These are phyloP conservation scores for Nemania sp. DNA, from an alignment of 2,329 filamentous ascomycete species.

Conservation along the genomic window DNA sequence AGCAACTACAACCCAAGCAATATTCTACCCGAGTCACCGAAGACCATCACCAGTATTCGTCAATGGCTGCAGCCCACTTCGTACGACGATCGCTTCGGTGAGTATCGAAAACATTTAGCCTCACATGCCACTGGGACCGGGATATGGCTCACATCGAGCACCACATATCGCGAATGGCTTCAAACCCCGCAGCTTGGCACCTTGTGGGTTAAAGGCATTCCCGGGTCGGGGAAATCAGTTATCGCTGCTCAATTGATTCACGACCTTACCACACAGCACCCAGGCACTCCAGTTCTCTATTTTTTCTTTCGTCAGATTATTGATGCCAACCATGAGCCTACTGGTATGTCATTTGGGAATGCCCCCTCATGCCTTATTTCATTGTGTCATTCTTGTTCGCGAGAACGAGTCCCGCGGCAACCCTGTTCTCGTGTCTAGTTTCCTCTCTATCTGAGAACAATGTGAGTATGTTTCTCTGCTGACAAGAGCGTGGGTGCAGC, in stretches of 20 bases:
- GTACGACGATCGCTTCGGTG: conserved; percentile 7
- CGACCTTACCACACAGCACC: conserved; percentile 36
- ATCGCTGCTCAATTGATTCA: conserved; percentile 48
- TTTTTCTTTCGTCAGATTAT: conserved; percentile 58
- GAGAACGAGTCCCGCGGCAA: neutral
- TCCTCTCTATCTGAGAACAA: neutral
- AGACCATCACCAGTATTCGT: conserved; percentile 14
- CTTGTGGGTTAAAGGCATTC: conserved; percentile 28
- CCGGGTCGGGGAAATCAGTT: conserved; percentile 53
- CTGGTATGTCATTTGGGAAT: conserved; percentile 13
- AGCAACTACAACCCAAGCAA: conserved; percentile 19
- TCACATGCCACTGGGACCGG: conserved; percentile 27
- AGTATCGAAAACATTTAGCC: conserved; percentile 22
- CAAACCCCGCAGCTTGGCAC: conserved; percentile 3
- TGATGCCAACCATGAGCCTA: conserved; percentile 51
- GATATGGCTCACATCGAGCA: conserved; percentile 19
- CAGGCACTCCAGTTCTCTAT: conserved; percentile 49
- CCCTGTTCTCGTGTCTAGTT: neutral
- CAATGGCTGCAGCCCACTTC: conserved; percentile 23
- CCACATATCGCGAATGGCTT: conserved; percentile 22
- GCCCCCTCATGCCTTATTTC: neutral
- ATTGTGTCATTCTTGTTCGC: neutral
- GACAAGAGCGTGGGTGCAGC: conserved; percentile 26
- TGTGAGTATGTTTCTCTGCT: neutral
- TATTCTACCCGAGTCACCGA: conserved; percentile 7